Evolutionary conservation across 768 basidiomycete species (phyloP), one percentile per base, ranked within the genome.

Genomic region (Collybia sordida): DNA sequence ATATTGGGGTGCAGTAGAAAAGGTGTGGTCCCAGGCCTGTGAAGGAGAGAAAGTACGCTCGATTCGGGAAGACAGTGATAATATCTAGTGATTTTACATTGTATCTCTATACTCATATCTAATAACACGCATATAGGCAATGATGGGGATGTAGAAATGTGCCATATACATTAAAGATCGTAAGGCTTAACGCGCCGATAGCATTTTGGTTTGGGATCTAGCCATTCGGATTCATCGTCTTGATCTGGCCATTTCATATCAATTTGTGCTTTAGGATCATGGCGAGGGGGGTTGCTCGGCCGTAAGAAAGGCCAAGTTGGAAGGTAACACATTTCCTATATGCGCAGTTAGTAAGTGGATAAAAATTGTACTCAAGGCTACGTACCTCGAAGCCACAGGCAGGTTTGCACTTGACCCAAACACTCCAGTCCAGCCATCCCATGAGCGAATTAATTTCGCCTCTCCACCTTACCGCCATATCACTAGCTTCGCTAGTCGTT

Each of bases 351-450:
- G 15, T 18, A 37, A 45, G 27, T 24, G 21, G 15, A 1, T 8
- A 41, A n/a, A 27, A 6, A 27, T 11, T 12, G 14, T 12, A 12
- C 11, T 31, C 25, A 21, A 47, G 31, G 23, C 5, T 34, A 64
- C 72, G 1, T 42, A 80, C 80, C 65, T 80, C 73, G 24, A 63
- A 60, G 7, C 57, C 58, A 62, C 81, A 83, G 0, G 59, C 68
- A 22, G 80, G 79, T 2, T 58, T 61, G 44, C 81, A 82, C 38
- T 64, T 75, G 1, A 72, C 55, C 80, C 81, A 82, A 6, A 69
- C 59, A 34, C 62, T 70, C 80, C 81, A 83, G 51, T 76, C 80
- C 0, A 82, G 61, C 80, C 81, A 82, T 0, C 31, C 39, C 70
- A 81, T 77, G 18, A 82, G 55, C 2, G 42, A 51, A 6, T 64